A percentile compares a stretch with the other conserved stretches of the same genome.
Conservation (phyloP, 2,329 filamentous ascomycete genomes). For the Eutypa lata region DNA sequence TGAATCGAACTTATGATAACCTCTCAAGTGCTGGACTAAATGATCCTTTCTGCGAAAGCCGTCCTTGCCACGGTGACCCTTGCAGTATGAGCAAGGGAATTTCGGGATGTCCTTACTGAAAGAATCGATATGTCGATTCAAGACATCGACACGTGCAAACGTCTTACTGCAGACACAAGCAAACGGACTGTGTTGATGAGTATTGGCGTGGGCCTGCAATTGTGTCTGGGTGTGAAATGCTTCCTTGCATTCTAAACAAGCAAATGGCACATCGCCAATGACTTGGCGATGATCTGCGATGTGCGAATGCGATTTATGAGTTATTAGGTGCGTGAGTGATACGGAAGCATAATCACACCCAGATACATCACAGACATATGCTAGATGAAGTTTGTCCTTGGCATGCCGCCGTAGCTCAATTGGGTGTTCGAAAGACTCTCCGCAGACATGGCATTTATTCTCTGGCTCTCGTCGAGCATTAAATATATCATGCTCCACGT, state of each 20-base stretch:
- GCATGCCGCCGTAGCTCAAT: not conserved
- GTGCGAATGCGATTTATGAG: slow-evolving; percentile 2
- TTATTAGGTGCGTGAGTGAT: not conserved
- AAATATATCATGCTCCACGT: not conserved
- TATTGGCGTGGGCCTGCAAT: slow-evolving; percentile 5
- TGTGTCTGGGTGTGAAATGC: not conserved
- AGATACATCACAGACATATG: not conserved
- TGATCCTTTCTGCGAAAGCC: slow-evolving; percentile 37
- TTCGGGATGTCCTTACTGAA: slow-evolving; percentile 9
- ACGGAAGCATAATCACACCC: not conserved
- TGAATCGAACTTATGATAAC: slow-evolving; percentile 32
- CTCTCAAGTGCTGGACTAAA: slow-evolving; percentile 32
- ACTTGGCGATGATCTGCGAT: slow-evolving; percentile 10
- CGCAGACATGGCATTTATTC: not conserved
- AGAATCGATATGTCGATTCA: slow-evolving; percentile 21
- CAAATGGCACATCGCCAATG: not conserved
- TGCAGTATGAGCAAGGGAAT: slow-evolving; percentile 31
- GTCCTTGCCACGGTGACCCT: slow-evolving; percentile 25
- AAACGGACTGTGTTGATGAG: slow-evolving; percentile 12
- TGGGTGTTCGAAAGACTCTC: not conserved
- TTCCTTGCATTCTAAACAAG: slow-evolving; percentile 13
- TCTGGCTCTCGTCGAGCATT: not conserved
- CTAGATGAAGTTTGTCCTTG: not conserved
- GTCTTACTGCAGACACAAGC: slow-evolving; percentile 19
- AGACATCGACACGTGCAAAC: slow-evolving; percentile 25